These are phyloP conservation scores for Plasmodium reichenowi DNA, from an alignment of 169 alveolate species.

Conservation along the genomic window DNA sequence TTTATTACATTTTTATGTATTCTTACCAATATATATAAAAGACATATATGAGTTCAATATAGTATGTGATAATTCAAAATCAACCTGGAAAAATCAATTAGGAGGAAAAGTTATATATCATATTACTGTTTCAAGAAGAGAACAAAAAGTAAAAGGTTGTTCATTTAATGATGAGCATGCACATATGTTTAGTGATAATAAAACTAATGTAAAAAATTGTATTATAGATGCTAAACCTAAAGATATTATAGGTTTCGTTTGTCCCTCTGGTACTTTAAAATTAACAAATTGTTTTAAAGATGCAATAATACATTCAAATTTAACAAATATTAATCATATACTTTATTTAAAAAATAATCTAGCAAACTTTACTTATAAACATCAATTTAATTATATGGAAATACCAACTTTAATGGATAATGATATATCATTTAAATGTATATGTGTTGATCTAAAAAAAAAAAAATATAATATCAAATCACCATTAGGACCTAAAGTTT, in stretches of 20 bases:
- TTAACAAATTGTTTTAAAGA: constrained; percentile 56
- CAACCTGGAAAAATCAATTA: neutral
- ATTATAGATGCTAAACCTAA: constrained; percentile 26
- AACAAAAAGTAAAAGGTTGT: constrained; percentile 48
- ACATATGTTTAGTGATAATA: constrained; percentile 9
- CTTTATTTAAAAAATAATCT: constrained; percentile 12
- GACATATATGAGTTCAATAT: constrained; percentile 14
- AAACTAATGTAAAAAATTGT: constrained; percentile 16
- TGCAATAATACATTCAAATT: constrained; percentile 17
- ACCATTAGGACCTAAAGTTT: neutral
- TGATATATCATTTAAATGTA: constrained; percentile 39
- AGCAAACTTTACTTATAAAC: constrained; percentile 16
- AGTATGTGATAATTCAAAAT: constrained; percentile 36
- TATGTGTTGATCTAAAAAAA: constrained; percentile 32
- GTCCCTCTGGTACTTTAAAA: constrained; percentile 49
- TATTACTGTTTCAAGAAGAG: constrained; percentile 31
- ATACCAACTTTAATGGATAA: constrained; percentile 11
- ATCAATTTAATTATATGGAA: constrained; percentile 33
- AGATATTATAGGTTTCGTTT: constrained; percentile 50
- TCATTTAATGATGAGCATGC: neutral
- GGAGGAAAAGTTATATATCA: constrained; percentile 21
- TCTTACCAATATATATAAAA: constrained; percentile 42
- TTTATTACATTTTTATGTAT: constrained; percentile 23
- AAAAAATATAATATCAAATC: constrained; percentile 16
- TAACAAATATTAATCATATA: neutral